Evolutionary conservation across 106 monocot species (phyloP), one percentile per base, ranked within the genome.

Genomic region (Dactylorhiza incarnata): DNA sequence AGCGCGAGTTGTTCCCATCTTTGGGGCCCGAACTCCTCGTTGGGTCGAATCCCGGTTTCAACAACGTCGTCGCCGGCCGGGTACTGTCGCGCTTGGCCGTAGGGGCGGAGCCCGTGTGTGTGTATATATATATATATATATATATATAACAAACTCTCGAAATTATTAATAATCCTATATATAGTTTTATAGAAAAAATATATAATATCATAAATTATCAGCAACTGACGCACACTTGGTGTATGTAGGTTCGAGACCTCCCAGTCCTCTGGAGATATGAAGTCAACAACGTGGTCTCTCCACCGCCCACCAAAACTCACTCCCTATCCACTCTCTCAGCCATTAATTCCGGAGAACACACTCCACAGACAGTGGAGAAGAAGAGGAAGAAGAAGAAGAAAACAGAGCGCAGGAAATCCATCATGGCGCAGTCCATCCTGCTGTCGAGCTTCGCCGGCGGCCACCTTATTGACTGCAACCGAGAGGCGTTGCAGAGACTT

Each of bases 381-480:
- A 49, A 51, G 53, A 45, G 53, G 43, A 14, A 59, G 10, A 7
- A 50, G 16, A 55, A 25, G n/a, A n/a, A n/a, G 1, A 1, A 48
- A 20, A 45, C 49, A 6, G 2, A 47, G 25, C 4, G 15, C 14
- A 47, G 20, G n/a, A 46, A 65, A n/a, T 13, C 29, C 53, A n/a
- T 13, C 25, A 92, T 93, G 92, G 92, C 87, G 80, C 92, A 93
- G 72, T 87, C 92, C 29, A 85, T 87, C 78, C 62, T 93, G 82
- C 82, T 87, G 78, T 89, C 85, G 6, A 86, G 89, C 78, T 46
- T 80, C 22, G 79, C 75, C 20, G 82, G 79, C 45, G 85, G 77
- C 25, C 83, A 74, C 5, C 58, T 84, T 12, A 54, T 75, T 65
- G 69, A 67, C 20, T 78, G 75, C 72, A 81, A 69, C 50, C 81